Evolutionary conservation across 768 basidiomycete genomes (phyloP), one percentile per base, ranked within the genome.

Genomic region (Gymnopilus junonius): DNA sequence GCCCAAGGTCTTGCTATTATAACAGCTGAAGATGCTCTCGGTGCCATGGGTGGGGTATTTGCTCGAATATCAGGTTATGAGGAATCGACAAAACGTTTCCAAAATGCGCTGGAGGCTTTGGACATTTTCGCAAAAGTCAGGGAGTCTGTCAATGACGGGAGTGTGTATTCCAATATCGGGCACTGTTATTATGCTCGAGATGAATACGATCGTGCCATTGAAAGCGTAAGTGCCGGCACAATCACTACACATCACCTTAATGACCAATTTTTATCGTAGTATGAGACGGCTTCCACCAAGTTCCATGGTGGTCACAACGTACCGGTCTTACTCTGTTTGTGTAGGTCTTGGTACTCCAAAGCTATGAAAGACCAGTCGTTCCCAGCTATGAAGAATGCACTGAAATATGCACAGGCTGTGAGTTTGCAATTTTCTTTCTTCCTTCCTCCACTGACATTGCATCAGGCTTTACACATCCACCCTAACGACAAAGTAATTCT

Each of bases 1-100:
- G 97, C 97, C 5, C 95, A 97, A 73, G 97, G 97, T 2, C 81
- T 99, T 8, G 97, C 96, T 1, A 98, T 99, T 65, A 88, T 93
- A 4, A 88, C 94, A 2, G 97, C 95, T 0, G 97, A 99, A 73
- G 95, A 97, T 74, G 90, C 91, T 0, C 77, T 99, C 10, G 92
- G 93, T 2, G 82, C 84, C 12, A 71, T 89, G 58, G 85, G 85
- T 12, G 88, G 88, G 32, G 80, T 80, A 4, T 68, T 84, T 3
- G 77, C 82, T 4, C 74, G 80, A 4, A 77, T 80, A 6, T 77
- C 82, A 3, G 77, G 78, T 1, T 67, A 71, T 42, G 93, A 93
- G 27, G 94, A 96, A 62, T 76, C 80, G 0, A 83, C 85, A 67
- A 84, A 85, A 64, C 82, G 92, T 46, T 69, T 87, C 64, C 85